phyloP scores from a whole-genome alignment of 768 basidiomycete genomes.

The Panaeolus cyanescens region DNA sequence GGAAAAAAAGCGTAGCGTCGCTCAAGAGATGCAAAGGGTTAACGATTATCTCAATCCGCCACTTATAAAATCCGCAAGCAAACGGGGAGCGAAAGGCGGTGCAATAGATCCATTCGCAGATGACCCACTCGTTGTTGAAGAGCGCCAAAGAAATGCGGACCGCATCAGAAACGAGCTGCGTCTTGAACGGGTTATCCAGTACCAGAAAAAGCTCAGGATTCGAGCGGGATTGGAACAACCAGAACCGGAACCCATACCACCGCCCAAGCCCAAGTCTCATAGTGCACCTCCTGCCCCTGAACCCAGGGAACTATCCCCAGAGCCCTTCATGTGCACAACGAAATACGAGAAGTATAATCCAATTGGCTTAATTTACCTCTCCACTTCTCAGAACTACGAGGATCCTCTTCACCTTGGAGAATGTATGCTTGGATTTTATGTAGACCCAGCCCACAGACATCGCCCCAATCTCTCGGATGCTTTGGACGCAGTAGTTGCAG shows the following conservation, averaged over 20 bases:
- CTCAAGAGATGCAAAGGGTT: not conserved
- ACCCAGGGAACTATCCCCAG: not conserved
- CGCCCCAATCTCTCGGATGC: constrained; percentile 50
- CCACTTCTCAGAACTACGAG: constrained; percentile 24
- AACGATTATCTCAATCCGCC: not conserved
- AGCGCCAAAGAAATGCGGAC: not conserved
- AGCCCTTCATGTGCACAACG: not conserved
- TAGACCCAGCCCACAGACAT: constrained; percentile 36
- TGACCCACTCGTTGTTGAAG: not conserved
- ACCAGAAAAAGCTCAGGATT: not conserved
- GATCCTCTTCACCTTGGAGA: constrained; percentile 41
- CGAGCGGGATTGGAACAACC: not conserved
- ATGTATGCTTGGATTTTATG: constrained; percentile 56
- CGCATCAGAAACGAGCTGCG: not conserved
- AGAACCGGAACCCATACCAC: not conserved
- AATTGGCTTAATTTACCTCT: constrained; percentile 48
- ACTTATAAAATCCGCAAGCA: not conserved
- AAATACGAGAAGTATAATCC: constrained; percentile 7
- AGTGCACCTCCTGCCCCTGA: not conserved
- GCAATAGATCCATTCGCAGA: not conserved
- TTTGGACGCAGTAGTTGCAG: constrained; percentile 42
- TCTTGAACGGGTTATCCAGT: not conserved
- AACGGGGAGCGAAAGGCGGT: not conserved
- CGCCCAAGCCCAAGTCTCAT: not conserved
- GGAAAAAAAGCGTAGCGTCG: not conserved